Base-by-base conservation (phyloP, 164 flowering plant genomes). In the Litsea cubeba region DNA sequence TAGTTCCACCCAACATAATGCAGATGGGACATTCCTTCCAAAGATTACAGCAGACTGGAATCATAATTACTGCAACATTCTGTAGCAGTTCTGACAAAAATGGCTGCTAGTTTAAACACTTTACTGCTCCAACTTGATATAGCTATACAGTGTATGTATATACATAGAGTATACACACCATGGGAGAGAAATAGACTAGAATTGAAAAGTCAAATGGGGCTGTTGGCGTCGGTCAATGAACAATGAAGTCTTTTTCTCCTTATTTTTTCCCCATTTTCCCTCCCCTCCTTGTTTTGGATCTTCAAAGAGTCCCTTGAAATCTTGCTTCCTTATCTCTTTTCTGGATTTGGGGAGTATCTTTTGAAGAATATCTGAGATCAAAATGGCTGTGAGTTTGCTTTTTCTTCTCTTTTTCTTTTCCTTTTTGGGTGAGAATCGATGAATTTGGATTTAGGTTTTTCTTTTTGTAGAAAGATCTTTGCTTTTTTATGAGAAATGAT, bases 211-310 rank as follows among this genome's bases (percentile, higher is more conserved):
- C 46, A 40, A 70, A 70, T 32, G 23, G 3, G 17, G 60, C 66
- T 35, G 74, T 50, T 32, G 74, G 66, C 74, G 66, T 66, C 67
- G 74, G 74, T 71, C 74, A 71, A 71, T 32, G 74, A 25, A 62
- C 3, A 35, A 71, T 30, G 25, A 11, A 3, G 60, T 15, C 60
- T 54, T 54, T 54, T 14, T 20, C 25, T 35, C 50, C 46, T 7
- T 7, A 40, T 7, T 40, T 40, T 40, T 40, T 40, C 46, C 2
- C 46, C 11, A 40, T 40, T 60, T 62, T 22, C 28, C 20, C 25
- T 62, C 25, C 12, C 17, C 15, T 60, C 54, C 60, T 40, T 15
- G 25, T 2, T 23, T 35, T 5, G 74, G 50, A 71, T 17, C 66
- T 71, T 71, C 67, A 62, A 18, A 58, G 49, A 22, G 12, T 18